Conservation (phyloP, 352 stramenopile genomes). For the Phytophthora macrochlamydospora region DNA sequence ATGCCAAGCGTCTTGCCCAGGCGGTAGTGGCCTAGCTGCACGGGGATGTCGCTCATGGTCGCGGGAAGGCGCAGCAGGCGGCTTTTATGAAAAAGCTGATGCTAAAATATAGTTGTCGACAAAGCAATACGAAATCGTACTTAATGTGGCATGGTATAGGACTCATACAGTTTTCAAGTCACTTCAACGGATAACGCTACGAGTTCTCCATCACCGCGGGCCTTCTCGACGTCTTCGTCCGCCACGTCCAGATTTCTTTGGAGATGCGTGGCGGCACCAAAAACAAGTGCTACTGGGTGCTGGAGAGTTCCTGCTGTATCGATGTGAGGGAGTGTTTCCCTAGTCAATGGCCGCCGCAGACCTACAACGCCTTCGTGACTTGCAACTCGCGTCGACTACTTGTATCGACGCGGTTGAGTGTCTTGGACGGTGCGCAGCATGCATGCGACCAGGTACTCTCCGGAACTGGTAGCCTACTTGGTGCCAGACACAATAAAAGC, state of each 20-base stretch:
- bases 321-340: background rate
- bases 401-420: background rate
- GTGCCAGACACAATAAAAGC: background rate
- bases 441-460: background rate
- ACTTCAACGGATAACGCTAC: background rate
- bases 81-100: too few species aligned
- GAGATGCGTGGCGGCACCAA: background rate
- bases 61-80: background rate
- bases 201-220: background rate
- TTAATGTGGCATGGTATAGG: too few species aligned
- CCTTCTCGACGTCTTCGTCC: background rate
- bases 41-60: constrained; percentile 85
- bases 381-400: background rate
- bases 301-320: background rate
- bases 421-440: background rate
- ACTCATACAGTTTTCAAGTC: background rate
- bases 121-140: background rate
- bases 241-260: background rate
- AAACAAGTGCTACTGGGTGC: background rate
- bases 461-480: background rate
- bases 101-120: too few species aligned
- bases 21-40: constrained; percentile 97
- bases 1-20: constrained; percentile 99
- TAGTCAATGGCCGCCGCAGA: background rate
- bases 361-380: background rate